Base-by-base conservation (phyloP, 179 eudicot species). In the Silene noctiflora region DNA sequence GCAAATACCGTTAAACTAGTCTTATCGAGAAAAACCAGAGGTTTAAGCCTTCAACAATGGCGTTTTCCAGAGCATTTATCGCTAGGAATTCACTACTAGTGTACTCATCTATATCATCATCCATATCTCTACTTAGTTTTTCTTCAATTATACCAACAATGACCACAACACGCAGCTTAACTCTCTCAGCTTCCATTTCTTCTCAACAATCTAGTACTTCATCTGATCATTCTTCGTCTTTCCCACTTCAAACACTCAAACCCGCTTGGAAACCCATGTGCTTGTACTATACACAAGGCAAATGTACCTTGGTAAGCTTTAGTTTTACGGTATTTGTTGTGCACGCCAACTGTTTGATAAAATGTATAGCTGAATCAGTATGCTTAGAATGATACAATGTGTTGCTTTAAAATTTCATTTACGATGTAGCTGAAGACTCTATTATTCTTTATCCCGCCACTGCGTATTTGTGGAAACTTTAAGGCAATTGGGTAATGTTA, bases 221-320 rank as follows among this genome's bases (percentile, higher is more conserved):
- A 24, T 10, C 73, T 20, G 75, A 78, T 4, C 59, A 80, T 2
- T 46, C 61, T 48, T 71, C 61, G 25, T 11, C 29, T 59, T 39
- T 75, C 19, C 14, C 67, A 60, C 25, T 25, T 6, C 63, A 63
- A 42, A 76, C 65, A 33, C 33, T 31, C 65, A 81, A 60, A 75
- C 84, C 86, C 12, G 6, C 55, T 19, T 94, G 98, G 98, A 91
- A 85, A 79, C 98, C 98, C 27, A 80, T 86, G 83, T 95, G 99
- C 83, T 83, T 94, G 76, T 94, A 95, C 67, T 82, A 81, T 82
- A 86, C 97, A 8, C 97, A 95, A 80, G 96, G 91, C 6, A 89
- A 85, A 60, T 94, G 98, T 80, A 91, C 98, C 13, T 80, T 44
- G 93, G 97, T 93, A 83, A 46, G 77, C 31, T 39, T 63, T 42